phyloP scores from a whole-genome alignment of 2,329 filamentous ascomycete genomes.

The Beauveria pseudobassiana region DNA sequence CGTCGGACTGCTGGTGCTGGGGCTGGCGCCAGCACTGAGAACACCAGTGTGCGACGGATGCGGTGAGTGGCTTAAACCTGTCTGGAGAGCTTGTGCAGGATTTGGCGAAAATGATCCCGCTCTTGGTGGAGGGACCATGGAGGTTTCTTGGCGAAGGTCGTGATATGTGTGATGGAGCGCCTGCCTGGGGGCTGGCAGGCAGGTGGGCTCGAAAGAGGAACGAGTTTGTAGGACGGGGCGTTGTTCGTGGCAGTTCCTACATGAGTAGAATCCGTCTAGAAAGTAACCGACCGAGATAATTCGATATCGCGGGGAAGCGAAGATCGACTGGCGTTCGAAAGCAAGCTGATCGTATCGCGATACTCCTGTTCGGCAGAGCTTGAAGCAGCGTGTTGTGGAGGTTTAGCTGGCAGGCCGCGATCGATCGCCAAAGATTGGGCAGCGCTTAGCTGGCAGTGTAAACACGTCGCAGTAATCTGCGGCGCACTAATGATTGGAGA shows the following conservation, averaged over 20 bases:
- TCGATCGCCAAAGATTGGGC: neutral
- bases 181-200: conserved; percentile 30
- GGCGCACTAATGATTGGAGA: neutral
- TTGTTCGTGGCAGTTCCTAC: conserved; percentile 25
- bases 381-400: neutral
- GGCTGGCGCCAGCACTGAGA: conserved; percentile 53
- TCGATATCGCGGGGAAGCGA: conserved; percentile 5
- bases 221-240: conserved; percentile 20
- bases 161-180: conserved; percentile 24
- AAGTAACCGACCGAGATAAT: conserved; percentile 13
- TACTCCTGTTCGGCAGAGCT: conserved; percentile 1
- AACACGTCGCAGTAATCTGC: neutral
- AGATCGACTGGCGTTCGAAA: neutral
- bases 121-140: conserved; percentile 54
- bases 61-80: conserved; percentile 47
- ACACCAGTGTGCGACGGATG: conserved; percentile 50
- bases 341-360: conserved; percentile 2
- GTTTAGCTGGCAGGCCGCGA: neutral
- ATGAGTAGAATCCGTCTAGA: conserved; percentile 22
- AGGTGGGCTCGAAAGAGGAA: conserved; percentile 24
- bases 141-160: conserved; percentile 30
- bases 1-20: conserved; percentile 55
- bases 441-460: neutral
- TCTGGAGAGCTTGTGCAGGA: conserved; percentile 50
- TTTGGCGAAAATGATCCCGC: conserved; percentile 58